Percentiles rank a stretch among this genome's conserved stretches.
These are phyloP conservation scores for Globisporangium mamillatum DNA, from an alignment of 352 stramenopile species.

Conservation along the genomic window DNA sequence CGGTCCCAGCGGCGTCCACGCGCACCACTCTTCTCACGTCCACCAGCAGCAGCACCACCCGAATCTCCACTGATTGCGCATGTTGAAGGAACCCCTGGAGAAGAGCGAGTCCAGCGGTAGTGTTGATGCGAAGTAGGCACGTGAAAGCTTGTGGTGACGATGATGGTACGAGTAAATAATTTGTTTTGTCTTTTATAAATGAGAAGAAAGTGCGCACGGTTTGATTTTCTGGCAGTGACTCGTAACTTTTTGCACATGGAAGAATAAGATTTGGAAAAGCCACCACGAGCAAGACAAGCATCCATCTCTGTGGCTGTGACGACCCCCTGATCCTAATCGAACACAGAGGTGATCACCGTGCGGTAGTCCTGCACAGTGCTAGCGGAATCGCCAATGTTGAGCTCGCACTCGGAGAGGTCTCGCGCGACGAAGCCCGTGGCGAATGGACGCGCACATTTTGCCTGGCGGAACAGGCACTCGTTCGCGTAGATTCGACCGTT, in stretches of 20 bases:
- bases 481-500: conserved; percentile 54
- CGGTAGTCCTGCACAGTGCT: conserved; percentile 11
- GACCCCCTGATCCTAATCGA: conserved; percentile 8
- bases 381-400: conserved; percentile 16
- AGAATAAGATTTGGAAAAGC: background rate
- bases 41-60: conserved; percentile 39
- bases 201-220: background rate
- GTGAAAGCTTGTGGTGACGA: background rate
- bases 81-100: background rate
- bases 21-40: conserved; percentile 49
- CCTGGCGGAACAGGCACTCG: conserved; percentile 50
- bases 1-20: conserved; percentile 20
- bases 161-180: conserved; percentile 12
- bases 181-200: conserved; percentile 8
- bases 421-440: conserved; percentile 13
- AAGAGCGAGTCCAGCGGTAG: background rate
- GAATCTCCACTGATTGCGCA: conserved; percentile 17
- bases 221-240: background rate
- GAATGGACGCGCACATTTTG: conserved; percentile 34
- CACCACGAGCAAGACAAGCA: background rate
- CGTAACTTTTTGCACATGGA: background rate
- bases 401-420: conserved; percentile 26
- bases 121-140: conserved; percentile 4
- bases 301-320: background rate
- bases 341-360: conserved; percentile 13